Percentiles rank a stretch among this genome's conserved stretches.
These are phyloP conservation scores for Eucalyptus albens DNA, from an alignment of 345 rosid species.

Conservation along the genomic window DNA sequence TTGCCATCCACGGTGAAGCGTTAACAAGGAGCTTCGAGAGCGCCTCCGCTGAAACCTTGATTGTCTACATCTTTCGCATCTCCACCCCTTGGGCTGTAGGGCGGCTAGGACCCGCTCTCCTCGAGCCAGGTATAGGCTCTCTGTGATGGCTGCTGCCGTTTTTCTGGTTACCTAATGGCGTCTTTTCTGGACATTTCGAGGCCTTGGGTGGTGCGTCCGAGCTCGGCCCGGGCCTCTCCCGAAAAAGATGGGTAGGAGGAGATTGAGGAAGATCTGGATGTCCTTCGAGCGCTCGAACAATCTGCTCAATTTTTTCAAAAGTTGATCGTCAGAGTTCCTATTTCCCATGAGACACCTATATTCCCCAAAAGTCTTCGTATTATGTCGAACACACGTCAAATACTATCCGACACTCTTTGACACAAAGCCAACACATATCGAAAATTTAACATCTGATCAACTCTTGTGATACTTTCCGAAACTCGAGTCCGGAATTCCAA, in stretches of 20 bases:
- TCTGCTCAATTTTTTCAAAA: too few species aligned
- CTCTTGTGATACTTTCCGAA: accelerated
- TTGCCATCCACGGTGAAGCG: not conserved
- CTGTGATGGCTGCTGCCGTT: too few species aligned
- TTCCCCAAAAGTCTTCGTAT: too few species aligned
- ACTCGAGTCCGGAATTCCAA: accelerated
- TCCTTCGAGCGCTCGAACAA: too few species aligned
- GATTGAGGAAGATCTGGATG: too few species aligned
- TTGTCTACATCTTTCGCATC: accelerated
- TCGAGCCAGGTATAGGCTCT: accelerated
- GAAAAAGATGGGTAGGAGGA: too few species aligned
- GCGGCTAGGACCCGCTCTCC: too few species aligned
- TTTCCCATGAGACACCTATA: accelerated
- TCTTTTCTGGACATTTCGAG: too few species aligned
- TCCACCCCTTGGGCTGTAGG: accelerated
- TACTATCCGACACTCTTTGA: accelerated
- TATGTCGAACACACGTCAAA: accelerated
- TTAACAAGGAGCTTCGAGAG: accelerated
- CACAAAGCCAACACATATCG: accelerated
- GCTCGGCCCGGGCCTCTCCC: too few species aligned
- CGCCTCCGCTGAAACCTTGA: not conserved
- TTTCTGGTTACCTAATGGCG: too few species aligned
- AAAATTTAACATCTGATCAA: accelerated
- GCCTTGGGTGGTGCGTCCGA: too few species aligned
- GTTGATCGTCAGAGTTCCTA: accelerated